Evolutionary conservation across 106 monocot genomes (phyloP).

Genomic region (Alisma plantagoaquatica): DNA sequence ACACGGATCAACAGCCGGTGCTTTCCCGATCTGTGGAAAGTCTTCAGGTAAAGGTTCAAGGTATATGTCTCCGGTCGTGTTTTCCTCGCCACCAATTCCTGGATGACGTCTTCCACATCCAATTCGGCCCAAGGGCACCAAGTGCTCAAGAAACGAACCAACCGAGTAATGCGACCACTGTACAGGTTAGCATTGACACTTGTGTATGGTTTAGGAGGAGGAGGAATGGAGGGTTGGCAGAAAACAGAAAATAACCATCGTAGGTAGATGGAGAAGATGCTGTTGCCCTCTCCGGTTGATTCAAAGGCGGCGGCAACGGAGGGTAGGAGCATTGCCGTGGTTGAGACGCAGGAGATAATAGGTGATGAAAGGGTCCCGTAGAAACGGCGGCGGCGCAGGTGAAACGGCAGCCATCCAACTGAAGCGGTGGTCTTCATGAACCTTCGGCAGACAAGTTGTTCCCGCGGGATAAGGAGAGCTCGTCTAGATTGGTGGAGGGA

Average conservation of each 20-base stretch:
- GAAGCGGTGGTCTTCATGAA: too few species aligned
- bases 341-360: too few species aligned
- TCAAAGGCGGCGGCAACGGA: too few species aligned
- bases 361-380: too few species aligned
- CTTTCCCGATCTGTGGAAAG: neutral
- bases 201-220: neutral
- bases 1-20: conserved; percentile 1
- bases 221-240: neutral
- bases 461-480: too few species aligned
- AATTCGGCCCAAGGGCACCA: neutral
- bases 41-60: neutral
- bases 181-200: neutral
- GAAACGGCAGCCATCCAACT: too few species aligned
- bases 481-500: too few species aligned
- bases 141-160: neutral
- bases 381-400: too few species aligned
- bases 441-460: too few species aligned
- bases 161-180: neutral
- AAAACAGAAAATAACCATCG: neutral
- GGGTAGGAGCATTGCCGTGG: too few species aligned
- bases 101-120: neutral
- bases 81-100: neutral
- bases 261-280: neutral
- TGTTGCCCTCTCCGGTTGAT: too few species aligned
- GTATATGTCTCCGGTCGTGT: neutral